A percentile compares a stretch with the other conserved stretches of the same genome.
Evolutionary conservation across 2,329 filamentous ascomycete species (phyloP).

Genomic region (Lachnellula willkommii): DNA sequence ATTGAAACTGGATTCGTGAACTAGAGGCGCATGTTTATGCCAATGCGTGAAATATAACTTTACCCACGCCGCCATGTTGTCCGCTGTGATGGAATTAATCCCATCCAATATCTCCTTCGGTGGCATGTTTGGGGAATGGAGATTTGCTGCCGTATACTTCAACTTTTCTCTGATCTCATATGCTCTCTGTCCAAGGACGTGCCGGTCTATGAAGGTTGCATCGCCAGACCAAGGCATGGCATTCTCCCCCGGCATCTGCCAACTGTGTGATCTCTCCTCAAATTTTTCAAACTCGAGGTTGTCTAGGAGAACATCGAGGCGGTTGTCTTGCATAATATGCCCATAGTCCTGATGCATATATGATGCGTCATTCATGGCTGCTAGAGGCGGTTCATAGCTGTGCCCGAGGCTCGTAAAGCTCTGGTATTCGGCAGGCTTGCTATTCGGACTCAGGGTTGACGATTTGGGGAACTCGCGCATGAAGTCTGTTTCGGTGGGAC

Average conservation of each 20-base stretch:
- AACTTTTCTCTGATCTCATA: slow-evolving; percentile 28
- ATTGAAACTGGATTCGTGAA: slow-evolving; percentile 30
- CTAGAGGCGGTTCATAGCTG: slow-evolving; percentile 6
- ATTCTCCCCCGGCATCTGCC: slow-evolving; percentile 22
- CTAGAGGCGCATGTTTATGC: slow-evolving; percentile 30
- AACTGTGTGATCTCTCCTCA: slow-evolving; percentile 23
- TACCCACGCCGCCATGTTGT: slow-evolving; percentile 23
- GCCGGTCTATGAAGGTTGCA: slow-evolving; percentile 16
- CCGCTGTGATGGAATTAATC: slow-evolving; percentile 24
- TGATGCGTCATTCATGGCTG: not conserved
- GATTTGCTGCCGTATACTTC: slow-evolving; percentile 20
- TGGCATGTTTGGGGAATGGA: slow-evolving; percentile 17
- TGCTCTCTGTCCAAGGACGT: slow-evolving; percentile 23
- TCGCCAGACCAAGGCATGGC: slow-evolving; percentile 22
- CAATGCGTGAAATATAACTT: slow-evolving; percentile 31
- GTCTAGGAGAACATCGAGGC: slow-evolving; percentile 22
- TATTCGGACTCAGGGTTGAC: slow-evolving; percentile 20
- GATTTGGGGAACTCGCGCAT: slow-evolving; percentile 27
- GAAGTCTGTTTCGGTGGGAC: slow-evolving; percentile 27
- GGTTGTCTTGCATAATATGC: slow-evolving; percentile 15
- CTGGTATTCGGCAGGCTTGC: slow-evolving; percentile 9
- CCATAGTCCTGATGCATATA: slow-evolving; percentile 14
- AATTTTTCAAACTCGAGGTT: slow-evolving; percentile 27
- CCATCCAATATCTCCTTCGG: slow-evolving; percentile 25
- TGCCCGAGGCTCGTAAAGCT: slow-evolving; percentile 3